Evolutionary conservation across 2,329 filamentous ascomycete genomes (phyloP).

Genomic region (Sclerotinia nivalis): DNA sequence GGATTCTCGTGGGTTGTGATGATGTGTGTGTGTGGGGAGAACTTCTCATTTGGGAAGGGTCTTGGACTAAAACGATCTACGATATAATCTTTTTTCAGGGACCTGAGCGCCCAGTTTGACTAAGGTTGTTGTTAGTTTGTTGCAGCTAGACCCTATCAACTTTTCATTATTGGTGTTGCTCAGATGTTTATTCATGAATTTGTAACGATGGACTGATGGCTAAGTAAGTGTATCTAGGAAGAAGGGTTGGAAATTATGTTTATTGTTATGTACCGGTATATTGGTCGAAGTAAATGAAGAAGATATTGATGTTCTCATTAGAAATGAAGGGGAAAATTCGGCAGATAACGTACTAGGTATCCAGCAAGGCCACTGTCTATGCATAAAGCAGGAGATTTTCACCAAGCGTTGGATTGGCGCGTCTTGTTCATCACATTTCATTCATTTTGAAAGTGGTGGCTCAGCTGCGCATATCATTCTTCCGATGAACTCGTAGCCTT

Average conservation of each 20-base stretch:
- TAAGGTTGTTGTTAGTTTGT: neutral
- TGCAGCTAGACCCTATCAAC: neutral
- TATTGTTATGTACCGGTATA: neutral
- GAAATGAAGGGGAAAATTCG: conserved; percentile 3
- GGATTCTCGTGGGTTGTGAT: conserved; percentile 10
- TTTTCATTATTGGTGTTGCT: neutral
- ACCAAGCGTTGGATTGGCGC: conserved; percentile 6
- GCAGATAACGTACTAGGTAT: neutral
- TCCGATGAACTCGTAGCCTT: neutral
- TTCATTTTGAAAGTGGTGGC: conserved; percentile 6
- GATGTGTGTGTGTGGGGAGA: conserved; percentile 12
- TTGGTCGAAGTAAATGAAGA: neutral
- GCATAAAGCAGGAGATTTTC: conserved; percentile 2
- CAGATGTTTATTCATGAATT: neutral
- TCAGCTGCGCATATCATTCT: conserved; percentile 6
- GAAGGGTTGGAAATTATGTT: neutral
- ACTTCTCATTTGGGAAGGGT: conserved; percentile 1
- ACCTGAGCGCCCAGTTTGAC: conserved; percentile 7
- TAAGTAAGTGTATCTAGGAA: neutral
- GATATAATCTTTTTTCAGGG: conserved; percentile 2
- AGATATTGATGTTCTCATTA: neutral
- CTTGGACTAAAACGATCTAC: conserved; percentile 8
- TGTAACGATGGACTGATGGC: neutral
- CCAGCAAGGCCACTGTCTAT: neutral
- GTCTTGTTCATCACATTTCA: neutral